Evolutionary conservation across 2,329 filamentous ascomycete species (phyloP).

Genomic region (Sporothrix phasma): DNA sequence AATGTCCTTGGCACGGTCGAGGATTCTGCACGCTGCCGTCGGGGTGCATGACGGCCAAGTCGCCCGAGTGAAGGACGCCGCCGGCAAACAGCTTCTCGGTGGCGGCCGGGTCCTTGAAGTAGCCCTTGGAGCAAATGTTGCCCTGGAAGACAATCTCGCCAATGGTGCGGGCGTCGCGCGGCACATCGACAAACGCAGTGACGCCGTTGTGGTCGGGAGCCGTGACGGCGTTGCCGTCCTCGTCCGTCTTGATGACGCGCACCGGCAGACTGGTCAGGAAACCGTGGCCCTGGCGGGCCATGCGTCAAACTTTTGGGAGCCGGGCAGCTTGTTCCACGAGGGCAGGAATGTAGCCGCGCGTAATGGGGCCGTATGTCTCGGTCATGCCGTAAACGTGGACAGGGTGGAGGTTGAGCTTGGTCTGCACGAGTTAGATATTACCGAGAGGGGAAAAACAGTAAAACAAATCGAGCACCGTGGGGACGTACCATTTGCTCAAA

Average conservation of each 20-base stretch:
- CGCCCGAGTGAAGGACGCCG: conserved; percentile 78
- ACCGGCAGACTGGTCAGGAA: conserved; percentile 74
- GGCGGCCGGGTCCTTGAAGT: conserved; percentile 81
- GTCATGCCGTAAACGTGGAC: conserved; percentile 88
- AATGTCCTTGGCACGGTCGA: conserved; percentile 93
- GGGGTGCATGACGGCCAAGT: conserved; percentile 85
- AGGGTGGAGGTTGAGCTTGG: conserved; percentile 66
- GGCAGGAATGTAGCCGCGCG: conserved; percentile 85
- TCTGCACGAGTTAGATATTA: conserved; percentile 17
- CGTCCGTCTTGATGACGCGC: conserved; percentile 67
- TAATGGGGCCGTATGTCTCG: conserved; percentile 91
- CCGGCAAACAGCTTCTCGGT: conserved; percentile 81
- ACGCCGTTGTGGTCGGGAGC: background rate
- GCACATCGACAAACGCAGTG: conserved; percentile 43
- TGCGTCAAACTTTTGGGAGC: conserved; percentile 74
- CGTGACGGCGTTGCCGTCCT: conserved; percentile 37
- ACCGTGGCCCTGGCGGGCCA: conserved; percentile 91
- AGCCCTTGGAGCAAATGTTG: conserved; percentile 86
- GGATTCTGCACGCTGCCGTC: conserved; percentile 86
- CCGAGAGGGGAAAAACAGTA: background rate
- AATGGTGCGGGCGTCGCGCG: conserved; percentile 39
- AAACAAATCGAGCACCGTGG: background rate
- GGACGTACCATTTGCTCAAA: conserved; percentile 79
- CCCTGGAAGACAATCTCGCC: conserved; percentile 63
- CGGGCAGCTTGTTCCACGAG: conserved; percentile 64